phyloP scores from a whole-genome alignment of 1,139 yeast species.

The Scheffersomyces cryptocercus region DNA sequence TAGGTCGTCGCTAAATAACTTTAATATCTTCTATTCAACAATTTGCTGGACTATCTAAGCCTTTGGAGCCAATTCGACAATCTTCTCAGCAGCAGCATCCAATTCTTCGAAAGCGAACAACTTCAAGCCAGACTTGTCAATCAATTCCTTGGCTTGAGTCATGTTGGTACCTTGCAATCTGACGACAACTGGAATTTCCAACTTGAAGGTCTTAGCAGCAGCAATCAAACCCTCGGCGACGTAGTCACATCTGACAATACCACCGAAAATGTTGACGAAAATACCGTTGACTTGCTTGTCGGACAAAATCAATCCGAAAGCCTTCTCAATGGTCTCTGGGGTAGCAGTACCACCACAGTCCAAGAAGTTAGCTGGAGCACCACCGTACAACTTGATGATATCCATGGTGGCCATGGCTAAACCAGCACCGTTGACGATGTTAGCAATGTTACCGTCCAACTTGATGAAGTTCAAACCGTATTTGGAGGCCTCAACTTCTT shows the following conservation, averaged over 20 bases:
- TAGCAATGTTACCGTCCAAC: conserved; percentile 97
- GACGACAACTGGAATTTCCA: conserved; percentile 92
- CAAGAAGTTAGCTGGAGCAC: conserved; percentile 97
- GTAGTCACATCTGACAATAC: conserved; percentile 98
- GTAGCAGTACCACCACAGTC: conserved; percentile 99
- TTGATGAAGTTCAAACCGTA: conserved; percentile 94
- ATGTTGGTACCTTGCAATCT: conserved; percentile 98
- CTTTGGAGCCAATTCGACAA: conserved; percentile 64
- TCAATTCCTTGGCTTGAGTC: conserved; percentile 84
- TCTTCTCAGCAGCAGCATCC: conserved; percentile 97
- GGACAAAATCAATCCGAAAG: conserved; percentile 88
- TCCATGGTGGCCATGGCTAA: conserved; percentile 99
- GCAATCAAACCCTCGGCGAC: conserved; percentile 82
- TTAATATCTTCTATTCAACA: too few species aligned
- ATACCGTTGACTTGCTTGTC: conserved; percentile 92
- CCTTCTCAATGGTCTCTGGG: conserved; percentile 96
- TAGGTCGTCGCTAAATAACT: too few species aligned
- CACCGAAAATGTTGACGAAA: conserved; percentile 98
- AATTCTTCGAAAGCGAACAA: conserved; percentile 89
- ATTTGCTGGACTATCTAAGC: conserved; percentile 25
- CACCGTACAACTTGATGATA: conserved; percentile 96
- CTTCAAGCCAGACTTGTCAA: conserved; percentile 87
- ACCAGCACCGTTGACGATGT: conserved; percentile 99
- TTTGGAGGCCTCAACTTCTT: conserved; percentile 89
- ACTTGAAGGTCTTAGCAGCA: conserved; percentile 37